Evolutionary conservation across 352 stramenopile genomes (phyloP).

Genomic region (Phytophthora multivora): DNA sequence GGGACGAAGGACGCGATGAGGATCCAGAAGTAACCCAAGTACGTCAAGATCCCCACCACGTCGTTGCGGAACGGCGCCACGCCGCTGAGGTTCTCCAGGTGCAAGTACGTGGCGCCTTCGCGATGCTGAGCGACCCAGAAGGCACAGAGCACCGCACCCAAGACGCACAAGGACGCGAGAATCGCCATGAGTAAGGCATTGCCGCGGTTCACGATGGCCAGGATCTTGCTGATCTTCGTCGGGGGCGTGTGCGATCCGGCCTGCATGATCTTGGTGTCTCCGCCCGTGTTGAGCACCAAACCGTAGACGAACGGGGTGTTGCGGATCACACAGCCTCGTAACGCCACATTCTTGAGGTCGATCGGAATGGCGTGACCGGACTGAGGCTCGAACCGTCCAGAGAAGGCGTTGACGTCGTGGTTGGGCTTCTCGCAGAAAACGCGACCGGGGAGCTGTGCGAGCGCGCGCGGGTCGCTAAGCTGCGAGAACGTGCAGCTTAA

Average conservation of each 20-base stretch:
- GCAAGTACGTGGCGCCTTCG: slow-evolving; percentile 66
- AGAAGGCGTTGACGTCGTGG: slow-evolving; percentile 89
- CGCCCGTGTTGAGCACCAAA: slow-evolving; percentile 82
- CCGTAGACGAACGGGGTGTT: slow-evolving; percentile 84
- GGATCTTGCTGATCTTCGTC: slow-evolving; percentile 82
- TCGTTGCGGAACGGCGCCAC: slow-evolving; percentile 74
- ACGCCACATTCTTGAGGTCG: slow-evolving; percentile 84
- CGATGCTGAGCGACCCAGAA: slow-evolving; percentile 71
- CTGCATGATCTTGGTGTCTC: slow-evolving; percentile 91
- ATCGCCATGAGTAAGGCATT: slow-evolving; percentile 82
- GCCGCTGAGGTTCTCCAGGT: slow-evolving; percentile 67
- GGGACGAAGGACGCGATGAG: slow-evolving; percentile 88
- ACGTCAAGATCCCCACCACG: slow-evolving; percentile 71
- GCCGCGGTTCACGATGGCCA: slow-evolving; percentile 82
- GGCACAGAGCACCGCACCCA: slow-evolving; percentile 72
- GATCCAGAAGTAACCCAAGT: slow-evolving; percentile 90
- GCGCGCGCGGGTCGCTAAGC: slow-evolving; percentile 64
- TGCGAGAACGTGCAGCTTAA: slow-evolving; percentile 86
- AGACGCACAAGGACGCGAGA: slow-evolving; percentile 67
- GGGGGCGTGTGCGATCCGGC: slow-evolving; percentile 65
- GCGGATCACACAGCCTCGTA: slow-evolving; percentile 84
- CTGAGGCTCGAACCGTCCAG: slow-evolving; percentile 72
- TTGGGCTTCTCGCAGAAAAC: slow-evolving; percentile 86
- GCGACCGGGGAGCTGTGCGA: slow-evolving; percentile 67
- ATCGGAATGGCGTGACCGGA: slow-evolving; percentile 82